These are phyloP conservation scores for Phoenix roebelenii DNA, from an alignment of 176 grass and related monocot genomes.

Conservation along the genomic window DNA sequence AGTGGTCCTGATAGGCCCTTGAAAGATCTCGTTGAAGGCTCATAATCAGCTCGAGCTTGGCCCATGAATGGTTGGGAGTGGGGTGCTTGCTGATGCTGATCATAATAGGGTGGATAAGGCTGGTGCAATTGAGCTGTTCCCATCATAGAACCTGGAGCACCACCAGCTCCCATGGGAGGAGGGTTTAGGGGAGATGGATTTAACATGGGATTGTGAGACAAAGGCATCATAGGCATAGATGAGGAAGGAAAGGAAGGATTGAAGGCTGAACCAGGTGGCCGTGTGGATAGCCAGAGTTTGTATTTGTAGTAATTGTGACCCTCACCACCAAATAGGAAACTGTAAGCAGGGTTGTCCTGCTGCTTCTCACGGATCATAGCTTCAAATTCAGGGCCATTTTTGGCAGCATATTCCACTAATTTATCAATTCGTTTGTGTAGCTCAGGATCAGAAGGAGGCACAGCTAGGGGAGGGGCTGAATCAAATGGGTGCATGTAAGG, in stretches of 20 bases:
- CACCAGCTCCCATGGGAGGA: slow-evolving; percentile 30
- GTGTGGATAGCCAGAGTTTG: slow-evolving; percentile 47
- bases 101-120: slow-evolving; percentile 58
- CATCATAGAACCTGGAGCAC: slow-evolving; percentile 28
- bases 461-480: slow-evolving; percentile 34
- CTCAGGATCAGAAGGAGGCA: slow-evolving; percentile 66
- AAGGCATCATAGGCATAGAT: slow-evolving; percentile 43
- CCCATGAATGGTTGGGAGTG: slow-evolving; percentile 40
- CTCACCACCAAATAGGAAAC: slow-evolving; percentile 95
- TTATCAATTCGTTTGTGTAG: slow-evolving; percentile 98
- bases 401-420: slow-evolving; percentile 85
- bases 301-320: slow-evolving; percentile 93
- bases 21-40: slow-evolving; percentile 39
- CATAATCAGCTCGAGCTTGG: slow-evolving; percentile 43
- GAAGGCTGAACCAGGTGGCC: slow-evolving; percentile 28
- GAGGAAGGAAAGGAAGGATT: slow-evolving; percentile 29
- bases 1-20: slow-evolving; percentile 63
- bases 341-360: slow-evolving; percentile 84
- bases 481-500: slow-evolving; percentile 48
- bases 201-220: slow-evolving; percentile 14
- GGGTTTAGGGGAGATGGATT: slow-evolving; percentile 18
- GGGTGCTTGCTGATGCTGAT: slow-evolving; percentile 37
- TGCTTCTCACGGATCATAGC: slow-evolving; percentile 92
- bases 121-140: slow-evolving; percentile 44
- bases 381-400: slow-evolving; percentile 89